Evolutionary conservation across 2,329 filamentous ascomycete species (phyloP).

Genomic region (Dactylonectria macrodidyma): DNA sequence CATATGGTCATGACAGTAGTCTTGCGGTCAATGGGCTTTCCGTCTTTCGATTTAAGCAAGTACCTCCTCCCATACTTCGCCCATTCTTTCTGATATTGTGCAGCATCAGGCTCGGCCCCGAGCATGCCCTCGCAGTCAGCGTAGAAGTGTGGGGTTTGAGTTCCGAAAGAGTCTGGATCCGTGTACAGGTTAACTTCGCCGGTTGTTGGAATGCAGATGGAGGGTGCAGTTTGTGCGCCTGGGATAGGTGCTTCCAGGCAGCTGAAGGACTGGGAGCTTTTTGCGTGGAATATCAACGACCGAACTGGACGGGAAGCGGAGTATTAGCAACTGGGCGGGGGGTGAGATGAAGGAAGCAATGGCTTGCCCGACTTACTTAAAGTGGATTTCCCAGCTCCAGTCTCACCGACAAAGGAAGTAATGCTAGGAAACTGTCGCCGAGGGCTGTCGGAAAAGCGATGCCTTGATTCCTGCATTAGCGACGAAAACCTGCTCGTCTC

Average conservation of each 20-base stretch:
- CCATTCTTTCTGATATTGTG: conserved; percentile 7
- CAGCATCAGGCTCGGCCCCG: conserved; percentile 10
- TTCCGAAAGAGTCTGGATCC: background rate
- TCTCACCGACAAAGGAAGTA: background rate
- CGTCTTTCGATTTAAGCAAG: no score
- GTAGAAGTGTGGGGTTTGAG: background rate
- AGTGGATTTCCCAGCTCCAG: background rate
- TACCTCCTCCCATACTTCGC: background rate
- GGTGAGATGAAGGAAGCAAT: background rate
- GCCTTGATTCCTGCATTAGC: background rate
- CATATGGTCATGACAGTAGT: no score
- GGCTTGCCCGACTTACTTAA: background rate
- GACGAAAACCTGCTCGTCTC: background rate
- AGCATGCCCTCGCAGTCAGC: conserved; percentile 16
- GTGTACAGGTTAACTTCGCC: background rate
- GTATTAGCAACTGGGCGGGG: background rate
- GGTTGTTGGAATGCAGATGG: background rate
- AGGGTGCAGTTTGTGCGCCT: background rate
- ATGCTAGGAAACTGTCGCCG: background rate
- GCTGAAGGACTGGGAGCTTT: background rate
- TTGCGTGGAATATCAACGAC: background rate
- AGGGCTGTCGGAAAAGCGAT: background rate
- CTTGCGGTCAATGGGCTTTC: no score
- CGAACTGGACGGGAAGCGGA: background rate
- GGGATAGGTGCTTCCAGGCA: background rate